Evolutionary conservation across 495 filamentous ascomycete species (phyloP), one percentile per base, ranked within the genome.

Genomic region (Aspergillus cavernicola): DNA sequence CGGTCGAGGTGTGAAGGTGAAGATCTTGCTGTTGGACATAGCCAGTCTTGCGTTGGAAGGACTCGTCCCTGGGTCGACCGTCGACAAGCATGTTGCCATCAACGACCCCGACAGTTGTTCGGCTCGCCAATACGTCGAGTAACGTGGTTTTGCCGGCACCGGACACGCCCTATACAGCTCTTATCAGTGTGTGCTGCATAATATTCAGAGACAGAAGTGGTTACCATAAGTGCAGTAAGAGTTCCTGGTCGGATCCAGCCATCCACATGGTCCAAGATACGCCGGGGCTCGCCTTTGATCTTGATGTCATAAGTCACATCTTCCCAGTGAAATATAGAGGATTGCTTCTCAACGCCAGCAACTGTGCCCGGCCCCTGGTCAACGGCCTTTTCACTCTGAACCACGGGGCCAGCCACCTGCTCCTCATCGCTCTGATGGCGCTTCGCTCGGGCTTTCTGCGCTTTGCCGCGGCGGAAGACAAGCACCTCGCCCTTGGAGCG

Each of bases 1-100:
- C 91, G 8, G 92, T 97, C 2, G 85, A 83, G 0, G 90, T 95
- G 28, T 85, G 77, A 20, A 95, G 78, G 67, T 96, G 92, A 6
- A 97, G 80, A 80, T 97, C 92, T 68, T 95, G 90, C 65, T 97
- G 92, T 61, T 97, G 90, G 12, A 93, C 92, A 61, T 96, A 97
- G 18, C 92, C 92, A 3, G 91, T 96, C 73, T 93, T 93, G 24
- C 91, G 85, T 62, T 93, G 90, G 78, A 96, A 96, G 0, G 87
- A 90, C 13, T 80, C 74, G 62, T 95, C 88, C 11, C 86, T 66
- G 23, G 68, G 69, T 23, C 68, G 57, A 11, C 80, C 80, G 50
- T 82, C 75, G n/a, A 83, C 78, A 32, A 81, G 56, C 66, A 83
- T 77, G 48, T 79, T 73, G 23, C 78, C 80, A 11, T 63, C 66